Base-by-base conservation (phyloP, 148 eudicot species). In the Rhododendron molle region DNA sequence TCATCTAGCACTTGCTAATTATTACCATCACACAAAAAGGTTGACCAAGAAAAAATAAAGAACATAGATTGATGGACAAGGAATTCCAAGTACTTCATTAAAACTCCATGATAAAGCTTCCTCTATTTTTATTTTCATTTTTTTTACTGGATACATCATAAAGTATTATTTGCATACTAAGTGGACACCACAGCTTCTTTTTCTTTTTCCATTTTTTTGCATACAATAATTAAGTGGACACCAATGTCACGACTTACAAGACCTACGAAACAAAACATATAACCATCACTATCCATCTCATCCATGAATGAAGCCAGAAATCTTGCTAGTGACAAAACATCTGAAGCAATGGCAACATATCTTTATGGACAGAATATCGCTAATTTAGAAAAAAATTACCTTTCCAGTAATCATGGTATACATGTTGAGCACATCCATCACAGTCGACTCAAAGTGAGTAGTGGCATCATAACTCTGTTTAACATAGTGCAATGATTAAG, bases 401-500 rank as follows among this genome's bases (percentile, higher is more conserved):
- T 97, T 97, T 87, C 99, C 99, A 23, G 99, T 95, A 49, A 97
- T 97, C 92, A 87, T 46, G 80, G 99, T 88, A 85, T 94, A 97
- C 99, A 95, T 94, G 86, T 91, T 94, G 88, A 97, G 96, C 89
- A 97, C 98, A 62, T 97, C 98, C 12, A 82, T 90, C 0, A 94
- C 97, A 82, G 99, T 97, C 40, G 99, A 94, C 90, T 97, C 99
- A 85, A 97, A 97, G 91, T 97, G 99, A 62, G 99, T 96, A 40
- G 99, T 96, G 72, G 95, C 92, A 92, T 96, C 99, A 84, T 94
- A 96, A 86, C 98, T 96, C 98, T 97, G 96, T 84, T 65, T 65
- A 82, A 89, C 60, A 56, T 18, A 85, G 73, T 44, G 52, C 76
- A 14, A 32, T 83, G 81, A 71, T 34, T 71, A 54, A 69, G 73